Base-by-base conservation (phyloP, 441 rosid genomes). In the Pelargonium cotyledonis region DNA sequence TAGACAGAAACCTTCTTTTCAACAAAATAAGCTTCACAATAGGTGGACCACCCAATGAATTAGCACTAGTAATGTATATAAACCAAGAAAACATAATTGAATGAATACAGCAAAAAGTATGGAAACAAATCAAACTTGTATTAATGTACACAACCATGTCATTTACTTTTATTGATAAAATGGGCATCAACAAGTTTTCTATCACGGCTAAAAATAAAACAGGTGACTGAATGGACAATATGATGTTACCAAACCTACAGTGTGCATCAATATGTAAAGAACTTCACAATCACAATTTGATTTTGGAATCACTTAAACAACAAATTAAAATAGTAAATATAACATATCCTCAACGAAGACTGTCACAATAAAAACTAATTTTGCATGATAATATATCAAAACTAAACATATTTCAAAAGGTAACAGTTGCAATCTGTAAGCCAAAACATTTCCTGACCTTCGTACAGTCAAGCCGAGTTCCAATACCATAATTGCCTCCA, bases 401-500 rank as follows among this genome's bases (percentile, higher is more conserved):
- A 46, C 40, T 43, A 16, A 64, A 65, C 46, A 43, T n/a, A 5
- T 9, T 43, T 53, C 43, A 47, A 55, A 70, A 55, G 53, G 67
- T 62, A 70, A 47, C 46, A 69, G 63, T 15, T 63, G 64, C 14
- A 70, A 67, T 43, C 19, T 12, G 76, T 46, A 67, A 67, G 46
- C 9, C 76, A 60, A 72, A 46, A 68, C 31, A 69, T 70, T 43
- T 65, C 38, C 87, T 83, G 62, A 92, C 99, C 88, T 83, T 80
- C 94, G 78, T 71, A 95, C 78, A 65, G 86, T 73, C 86, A 95
- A 82, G 53, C 99, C 99, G 68, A 89, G 83, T 83, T 92, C 99
- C 86, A 92, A 86, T 78, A 89, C 85, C 95, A 92, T 86, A 70
- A 92, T 85, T 8, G 96, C 97, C 81, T 91, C 99, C 70, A 91